Evolutionary conservation across 139 green algal species (phyloP), one percentile per base, ranked within the genome.

Genomic region (Micromonas commoda): DNA sequence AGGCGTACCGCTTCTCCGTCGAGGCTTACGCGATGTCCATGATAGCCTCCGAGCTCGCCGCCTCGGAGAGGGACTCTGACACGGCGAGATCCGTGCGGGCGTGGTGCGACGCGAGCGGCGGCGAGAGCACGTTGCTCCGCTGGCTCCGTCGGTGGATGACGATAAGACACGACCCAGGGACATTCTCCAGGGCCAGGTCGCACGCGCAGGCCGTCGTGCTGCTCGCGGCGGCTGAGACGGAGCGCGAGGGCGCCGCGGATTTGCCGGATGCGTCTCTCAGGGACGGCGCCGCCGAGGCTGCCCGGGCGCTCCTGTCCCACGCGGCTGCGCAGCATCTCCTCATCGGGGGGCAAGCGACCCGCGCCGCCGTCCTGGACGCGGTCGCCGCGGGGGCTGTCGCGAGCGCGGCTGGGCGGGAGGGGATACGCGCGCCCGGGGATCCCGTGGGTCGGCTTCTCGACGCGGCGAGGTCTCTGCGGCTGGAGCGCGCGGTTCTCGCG

Each of bases 141-240:
- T 71, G 13, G 28, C 24, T 38, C 13, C 24, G 5, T 35, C 26
- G 64, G 29, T 71, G n/a, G 64, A 45, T 13, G 3, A 3, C 5
- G 32, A 23, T 71, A 3, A n/a, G 13, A 4, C n/a, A 39, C 26
- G 16, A 13, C 28, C 32, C 26, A 35, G 64, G 26, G 32, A 29
- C 26, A 52, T 33, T 51, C 13, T 35, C 26, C 13, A 38, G 2
- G 13, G 64, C n/a, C 3, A 13, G 13, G 26, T n/a, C 13, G 33
- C 64, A 33, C 64, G 64, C 64, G n/a, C 64, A 71, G 45, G 29
- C 28, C 4, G 32, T 38, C 64, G 64, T 71, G 23, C 23, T 71
- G 64, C 24, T 52, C 13, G 32, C 26, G 26, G 29, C 33, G 28
- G 26, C 33, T 35, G 26, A 3, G 4, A 3, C 33, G 28, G 64